phyloP scores from a whole-genome alignment of 2,329 filamentous ascomycete species.

The Emergomyces pasteurianus region DNA sequence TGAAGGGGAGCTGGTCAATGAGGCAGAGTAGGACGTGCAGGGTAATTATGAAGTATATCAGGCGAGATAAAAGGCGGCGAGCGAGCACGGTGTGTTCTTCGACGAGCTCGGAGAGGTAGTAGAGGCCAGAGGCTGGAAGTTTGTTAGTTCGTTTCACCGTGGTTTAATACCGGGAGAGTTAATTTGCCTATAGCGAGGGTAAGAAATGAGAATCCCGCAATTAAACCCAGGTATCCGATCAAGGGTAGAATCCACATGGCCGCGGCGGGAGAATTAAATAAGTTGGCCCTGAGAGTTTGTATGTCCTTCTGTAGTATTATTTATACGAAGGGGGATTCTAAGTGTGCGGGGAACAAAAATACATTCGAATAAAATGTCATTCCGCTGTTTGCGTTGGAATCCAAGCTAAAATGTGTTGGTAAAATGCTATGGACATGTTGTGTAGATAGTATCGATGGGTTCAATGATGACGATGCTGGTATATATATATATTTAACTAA shows the following conservation, averaged over 20 bases:
- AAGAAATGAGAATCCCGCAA: slow-evolving; percentile 84
- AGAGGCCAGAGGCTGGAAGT: slow-evolving; percentile 76
- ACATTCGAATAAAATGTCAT: neutral
- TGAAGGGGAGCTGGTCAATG: slow-evolving; percentile 75
- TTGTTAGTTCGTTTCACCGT: slow-evolving; percentile 1
- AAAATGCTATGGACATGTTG: too few relatives aligned
- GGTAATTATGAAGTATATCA: slow-evolving; percentile 73
- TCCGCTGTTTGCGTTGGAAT: neutral
- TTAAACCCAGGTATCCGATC: slow-evolving; percentile 75
- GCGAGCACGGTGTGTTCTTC: slow-evolving; percentile 94
- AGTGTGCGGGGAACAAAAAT: neutral
- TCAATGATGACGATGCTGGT: neutral
- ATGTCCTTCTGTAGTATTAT: neutral
- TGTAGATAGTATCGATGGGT: too few relatives aligned
- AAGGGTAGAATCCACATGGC: slow-evolving; percentile 93
- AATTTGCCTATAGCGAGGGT: slow-evolving; percentile 76
- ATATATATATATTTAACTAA: too few relatives aligned
- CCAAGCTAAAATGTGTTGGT: too few relatives aligned
- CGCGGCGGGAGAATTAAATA: neutral
- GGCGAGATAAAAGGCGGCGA: slow-evolving; percentile 68
- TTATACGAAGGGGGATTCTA: neutral
- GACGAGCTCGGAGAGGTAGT: slow-evolving; percentile 95
- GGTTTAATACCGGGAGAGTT: slow-evolving; percentile 3
- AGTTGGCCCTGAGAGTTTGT: neutral
- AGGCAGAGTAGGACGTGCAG: slow-evolving; percentile 64